phyloP scores from a whole-genome alignment of 495 filamentous ascomycete genomes.

The Tuber indicum region DNA sequence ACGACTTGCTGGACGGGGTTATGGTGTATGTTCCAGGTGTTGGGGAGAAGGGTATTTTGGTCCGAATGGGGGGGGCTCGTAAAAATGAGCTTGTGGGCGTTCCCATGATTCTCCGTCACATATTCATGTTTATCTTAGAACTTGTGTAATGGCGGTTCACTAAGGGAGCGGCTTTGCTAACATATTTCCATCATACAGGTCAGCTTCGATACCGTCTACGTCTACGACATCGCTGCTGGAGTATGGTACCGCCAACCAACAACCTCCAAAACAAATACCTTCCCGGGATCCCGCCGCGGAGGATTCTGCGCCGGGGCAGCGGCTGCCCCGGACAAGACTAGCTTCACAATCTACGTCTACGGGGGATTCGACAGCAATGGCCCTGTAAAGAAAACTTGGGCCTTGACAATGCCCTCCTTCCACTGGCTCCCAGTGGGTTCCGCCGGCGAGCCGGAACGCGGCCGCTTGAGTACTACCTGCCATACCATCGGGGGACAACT shows the following conservation, averaged over 20 bases:
- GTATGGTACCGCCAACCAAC: not conserved
- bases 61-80: constrained; percentile 44
- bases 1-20: not conserved
- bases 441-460: not conserved
- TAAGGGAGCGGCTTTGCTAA: not conserved
- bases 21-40: constrained; percentile 42
- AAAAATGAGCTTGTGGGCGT: not conserved
- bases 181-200: not conserved
- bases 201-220: not conserved
- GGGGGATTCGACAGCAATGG: not conserved
- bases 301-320: not conserved
- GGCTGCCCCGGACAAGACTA: not conserved
- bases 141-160: not conserved
- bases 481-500: not conserved
- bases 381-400: not conserved
- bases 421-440: not conserved
- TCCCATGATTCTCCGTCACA: not conserved
- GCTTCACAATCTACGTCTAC: not conserved
- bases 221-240: not conserved
- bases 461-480: not conserved
- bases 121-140: not conserved
- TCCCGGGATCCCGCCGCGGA: not conserved
- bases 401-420: constrained; percentile 1
- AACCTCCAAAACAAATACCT: not conserved
- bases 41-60: constrained; percentile 43